Conservation (phyloP, 83 land plant genomes). For the Larix sibirica region DNA sequence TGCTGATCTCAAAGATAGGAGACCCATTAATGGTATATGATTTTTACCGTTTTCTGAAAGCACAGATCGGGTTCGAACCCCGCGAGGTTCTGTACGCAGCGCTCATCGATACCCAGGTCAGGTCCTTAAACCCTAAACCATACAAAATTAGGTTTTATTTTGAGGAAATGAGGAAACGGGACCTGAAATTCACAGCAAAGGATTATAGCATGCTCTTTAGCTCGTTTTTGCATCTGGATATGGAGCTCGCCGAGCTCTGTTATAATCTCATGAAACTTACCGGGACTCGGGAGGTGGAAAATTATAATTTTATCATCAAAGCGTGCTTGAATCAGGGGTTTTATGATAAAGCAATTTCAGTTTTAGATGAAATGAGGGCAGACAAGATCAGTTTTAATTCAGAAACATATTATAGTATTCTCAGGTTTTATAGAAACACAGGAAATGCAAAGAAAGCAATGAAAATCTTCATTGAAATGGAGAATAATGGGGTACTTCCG, state of each 20-base stretch:
- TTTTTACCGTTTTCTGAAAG: constrained; percentile 1
- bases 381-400: not conserved
- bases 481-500: not conserved
- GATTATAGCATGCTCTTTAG: not conserved
- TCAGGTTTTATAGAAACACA: not conserved
- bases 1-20: constrained; percentile 5
- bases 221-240: not conserved
- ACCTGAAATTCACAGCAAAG: not conserved
- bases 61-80: not conserved
- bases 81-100: not conserved
- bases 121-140: constrained; percentile 10
- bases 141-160: constrained; percentile 13
- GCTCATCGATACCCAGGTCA: constrained; percentile 2
- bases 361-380: constrained; percentile 1
- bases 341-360: not conserved
- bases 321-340: not conserved
- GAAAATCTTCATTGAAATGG: not conserved
- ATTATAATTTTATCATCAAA: not conserved
- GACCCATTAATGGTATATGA: constrained; percentile 5
- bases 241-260: constrained; percentile 1
- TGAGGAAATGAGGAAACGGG: constrained; percentile 1
- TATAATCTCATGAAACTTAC: not conserved
- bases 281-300: not conserved
- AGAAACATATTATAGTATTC: constrained; percentile 8
- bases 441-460: not conserved